Conservation (phyloP, 2,329 filamentous ascomycete genomes). For the Gremmenia infestans region DNA sequence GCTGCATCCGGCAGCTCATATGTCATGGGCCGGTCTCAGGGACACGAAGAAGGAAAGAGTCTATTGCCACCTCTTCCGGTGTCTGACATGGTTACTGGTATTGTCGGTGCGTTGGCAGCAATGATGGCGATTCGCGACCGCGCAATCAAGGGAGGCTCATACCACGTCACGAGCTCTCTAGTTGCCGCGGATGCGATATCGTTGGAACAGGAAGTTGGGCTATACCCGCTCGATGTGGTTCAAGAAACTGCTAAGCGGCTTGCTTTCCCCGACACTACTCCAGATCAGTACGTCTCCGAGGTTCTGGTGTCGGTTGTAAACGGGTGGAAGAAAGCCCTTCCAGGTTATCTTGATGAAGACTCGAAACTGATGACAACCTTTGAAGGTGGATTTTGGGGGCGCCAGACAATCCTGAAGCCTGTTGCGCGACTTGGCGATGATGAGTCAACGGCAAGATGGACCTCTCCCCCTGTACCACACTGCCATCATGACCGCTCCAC, state of each 20-base stretch:
- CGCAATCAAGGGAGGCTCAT: conserved; percentile 56
- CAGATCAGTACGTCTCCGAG: conserved; percentile 4
- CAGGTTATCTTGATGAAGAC: no score
- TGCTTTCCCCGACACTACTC: background rate
- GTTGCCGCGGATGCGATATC: conserved; percentile 61
- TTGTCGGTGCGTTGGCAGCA: conserved; percentile 61
- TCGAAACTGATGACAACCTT: no score
- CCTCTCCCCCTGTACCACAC: no score
- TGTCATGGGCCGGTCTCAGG: conserved; percentile 53
- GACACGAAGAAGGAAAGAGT: conserved; percentile 52
- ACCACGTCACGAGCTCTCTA: conserved; percentile 56
- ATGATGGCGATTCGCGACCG: conserved; percentile 57
- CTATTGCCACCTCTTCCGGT: conserved; percentile 59
- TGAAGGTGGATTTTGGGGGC: no score
- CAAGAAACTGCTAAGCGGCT: conserved; percentile 2
- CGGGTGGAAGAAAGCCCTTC: no score
- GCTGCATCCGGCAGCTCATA: conserved; percentile 53
- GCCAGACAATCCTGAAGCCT: no score
- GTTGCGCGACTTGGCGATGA: no score
- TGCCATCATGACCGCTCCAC: no score
- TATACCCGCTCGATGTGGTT: conserved; percentile 44
- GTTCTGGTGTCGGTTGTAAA: no score
- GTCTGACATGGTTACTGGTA: conserved; percentile 62
- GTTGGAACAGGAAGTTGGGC: conserved; percentile 46
- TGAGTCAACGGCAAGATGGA: no score